A percentile compares a stretch with the other conserved stretches of the same genome.
These are phyloP conservation scores for Cyphellophora europaea DNA, from an alignment of 2,329 filamentous ascomycete genomes.

Conservation along the genomic window DNA sequence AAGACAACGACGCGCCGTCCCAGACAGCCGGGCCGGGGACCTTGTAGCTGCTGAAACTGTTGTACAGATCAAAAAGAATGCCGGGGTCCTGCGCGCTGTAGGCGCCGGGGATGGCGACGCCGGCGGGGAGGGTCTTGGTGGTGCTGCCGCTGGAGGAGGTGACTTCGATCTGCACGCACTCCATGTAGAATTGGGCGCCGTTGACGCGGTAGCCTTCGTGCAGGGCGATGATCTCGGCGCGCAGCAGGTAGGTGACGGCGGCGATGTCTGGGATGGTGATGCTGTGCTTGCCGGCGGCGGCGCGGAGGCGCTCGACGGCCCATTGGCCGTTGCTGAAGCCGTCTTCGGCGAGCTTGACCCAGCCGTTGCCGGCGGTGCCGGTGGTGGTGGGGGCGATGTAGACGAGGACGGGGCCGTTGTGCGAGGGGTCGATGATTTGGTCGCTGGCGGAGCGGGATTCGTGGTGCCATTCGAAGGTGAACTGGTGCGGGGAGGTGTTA, in stretches of 20 bases:
- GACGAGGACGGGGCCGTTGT: too few relatives aligned
- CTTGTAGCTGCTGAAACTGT: conserved; percentile 13
- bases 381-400: too few relatives aligned
- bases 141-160: conserved; percentile 16
- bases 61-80: conserved; percentile 14
- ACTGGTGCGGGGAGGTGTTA: too few relatives aligned
- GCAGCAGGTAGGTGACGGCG: conserved; percentile 21
- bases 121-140: conserved; percentile 10
- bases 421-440: too few relatives aligned
- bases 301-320: conserved; percentile 11
- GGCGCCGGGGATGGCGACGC: conserved; percentile 19
- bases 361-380: conserved; percentile 15
- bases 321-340: conserved; percentile 21
- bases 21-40: conserved; percentile 16
- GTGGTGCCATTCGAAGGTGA: too few relatives aligned
- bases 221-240: conserved; percentile 20
- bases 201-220: conserved; percentile 10
- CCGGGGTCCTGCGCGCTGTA: conserved; percentile 16
- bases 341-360: conserved; percentile 34
- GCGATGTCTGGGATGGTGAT: conserved; percentile 22
- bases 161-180: conserved; percentile 20
- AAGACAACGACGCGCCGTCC: too few relatives aligned
- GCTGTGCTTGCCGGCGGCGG: conserved; percentile 8
- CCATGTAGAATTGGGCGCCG: conserved; percentile 20
- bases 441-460: too few relatives aligned